phyloP scores from a whole-genome alignment of 306 rosid species.

The Trifolium pratense region DNA sequence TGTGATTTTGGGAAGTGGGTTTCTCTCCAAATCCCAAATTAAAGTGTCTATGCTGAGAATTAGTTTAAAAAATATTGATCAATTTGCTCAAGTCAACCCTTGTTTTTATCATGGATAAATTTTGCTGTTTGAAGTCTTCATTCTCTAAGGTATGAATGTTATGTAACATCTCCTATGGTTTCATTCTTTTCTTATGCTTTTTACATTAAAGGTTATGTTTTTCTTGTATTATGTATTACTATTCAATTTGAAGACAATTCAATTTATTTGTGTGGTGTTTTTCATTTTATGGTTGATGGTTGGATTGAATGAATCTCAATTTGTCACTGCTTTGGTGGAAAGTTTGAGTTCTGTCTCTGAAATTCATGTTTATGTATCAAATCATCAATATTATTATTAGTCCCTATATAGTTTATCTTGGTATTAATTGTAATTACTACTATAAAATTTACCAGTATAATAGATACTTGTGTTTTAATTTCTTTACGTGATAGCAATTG shows the following conservation, averaged over 20 bases:
- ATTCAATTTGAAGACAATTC: conserved; percentile 30
- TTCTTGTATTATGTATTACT: background rate
- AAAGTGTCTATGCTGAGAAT: conserved; percentile 56
- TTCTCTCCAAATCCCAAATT: conserved; percentile 47
- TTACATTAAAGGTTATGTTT: conserved; percentile 10
- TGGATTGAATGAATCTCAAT: conserved; percentile 31
- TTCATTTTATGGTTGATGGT: conserved; percentile 6
- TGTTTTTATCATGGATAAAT: conserved; percentile 57
- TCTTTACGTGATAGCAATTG: background rate
- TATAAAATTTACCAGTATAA: too few species aligned
- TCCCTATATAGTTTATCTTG: conserved; percentile 2
- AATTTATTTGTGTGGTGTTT: conserved; percentile 17
- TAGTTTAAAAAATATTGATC: conserved; percentile 23
- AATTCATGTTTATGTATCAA: background rate
- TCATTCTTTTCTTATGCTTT: too few species aligned
- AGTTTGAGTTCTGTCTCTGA: conserved; percentile 7
- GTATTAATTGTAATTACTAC: background rate
- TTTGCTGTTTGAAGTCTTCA: conserved; percentile 72
- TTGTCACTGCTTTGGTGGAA: background rate
- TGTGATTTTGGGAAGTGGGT: conserved; percentile 52
- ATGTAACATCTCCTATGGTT: background rate
- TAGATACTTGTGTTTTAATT: background rate
- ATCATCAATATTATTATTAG: conserved; percentile 2
- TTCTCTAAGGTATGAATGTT: conserved; percentile 63
- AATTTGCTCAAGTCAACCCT: conserved; percentile 35